These are phyloP conservation scores for Pelargonium myrrhifolium DNA, from an alignment of 441 rosid species.

Conservation along the genomic window DNA sequence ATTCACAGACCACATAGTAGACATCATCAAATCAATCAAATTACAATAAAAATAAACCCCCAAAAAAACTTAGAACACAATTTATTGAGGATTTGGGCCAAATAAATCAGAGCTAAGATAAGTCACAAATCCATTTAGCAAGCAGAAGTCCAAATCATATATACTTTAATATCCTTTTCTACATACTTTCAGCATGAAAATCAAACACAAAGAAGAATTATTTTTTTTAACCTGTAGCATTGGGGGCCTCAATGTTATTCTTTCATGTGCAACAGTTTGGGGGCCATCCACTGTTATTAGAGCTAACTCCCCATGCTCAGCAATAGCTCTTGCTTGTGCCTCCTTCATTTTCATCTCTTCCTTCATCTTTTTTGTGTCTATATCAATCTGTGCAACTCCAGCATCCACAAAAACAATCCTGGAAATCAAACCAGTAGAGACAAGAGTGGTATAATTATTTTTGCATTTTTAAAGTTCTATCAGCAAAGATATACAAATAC, in stretches of 20 bases:
- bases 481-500: too few relatives aligned
- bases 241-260: slow-evolving; percentile 75
- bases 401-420: slow-evolving; percentile 98
- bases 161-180: neutral
- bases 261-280: slow-evolving; percentile 57
- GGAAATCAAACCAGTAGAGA: slow-evolving; percentile 24
- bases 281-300: slow-evolving; percentile 73
- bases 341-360: slow-evolving; percentile 89
- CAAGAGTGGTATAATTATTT: slow-evolving; percentile 2
- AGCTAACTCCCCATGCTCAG: slow-evolving; percentile 95
- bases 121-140: too few relatives aligned
- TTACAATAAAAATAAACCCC: neutral
- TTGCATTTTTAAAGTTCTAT: neutral
- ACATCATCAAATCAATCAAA: too few relatives aligned
- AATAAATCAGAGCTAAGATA: too few relatives aligned
- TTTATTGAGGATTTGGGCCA: neutral
- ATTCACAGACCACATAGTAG: too few relatives aligned
- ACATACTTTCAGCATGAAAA: neutral
- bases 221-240: slow-evolving; percentile 71
- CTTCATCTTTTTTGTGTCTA: slow-evolving; percentile 80
- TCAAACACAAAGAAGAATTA: slow-evolving; percentile 6
- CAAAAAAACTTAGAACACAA: too few relatives aligned
- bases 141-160: neutral
- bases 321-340: slow-evolving; percentile 74
- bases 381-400: slow-evolving; percentile 82